Base-by-base conservation (phyloP, 805 yeast genomes). In the Myxozyma sirexii region DNA sequence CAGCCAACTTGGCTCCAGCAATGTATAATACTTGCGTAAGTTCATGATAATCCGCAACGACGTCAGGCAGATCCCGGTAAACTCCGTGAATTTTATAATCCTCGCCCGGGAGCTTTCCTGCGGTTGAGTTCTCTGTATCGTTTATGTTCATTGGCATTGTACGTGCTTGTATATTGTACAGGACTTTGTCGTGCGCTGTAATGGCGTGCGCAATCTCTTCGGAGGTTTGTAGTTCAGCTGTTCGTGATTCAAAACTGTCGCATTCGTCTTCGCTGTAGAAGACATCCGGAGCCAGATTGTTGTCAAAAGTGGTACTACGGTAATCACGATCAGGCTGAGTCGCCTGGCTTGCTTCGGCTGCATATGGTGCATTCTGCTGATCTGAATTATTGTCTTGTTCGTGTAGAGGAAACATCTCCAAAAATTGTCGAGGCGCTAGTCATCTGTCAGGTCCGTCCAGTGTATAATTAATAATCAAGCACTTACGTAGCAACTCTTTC, bases 331-430 rank as follows among this genome's bases (percentile, higher is more conserved):
- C 58, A 4, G 46, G 46, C 19, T 54, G 52, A 4, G 52, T 54
- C 58, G 29, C 39, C 38, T 46, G 33, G 29, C 39, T 19, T 3
- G 50, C 39, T 31, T 46, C 8, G 6, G 19, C 2, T 15, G 6
- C 26, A 46, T 17, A 6, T 29, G 7, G 27, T 31, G 29, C 19
- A 7, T 19, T n/a, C 10, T 33, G n/a, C 2, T 4, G 29, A 3
- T 44, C 37, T 24, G 43, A 27, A 24, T n/a, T n/a, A n/a, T n/a
- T n/a, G n/a, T n/a, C n/a, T n/a, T 24, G 23, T 35, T 15, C 46
- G 24, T 13, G 27, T 2, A 56, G 49, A 5, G 64, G 64, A 21
- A 60, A 60, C 57, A 60, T 21, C 29, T 60, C 56, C 37, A 60
- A 31, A 35, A 60, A 56, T 8, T 56, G 59, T 13, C 47, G 31